Evolutionary conservation across 2,329 filamentous ascomycete genomes (phyloP), one percentile per base, ranked within the genome.

Genomic region (Tolypocladium ovalisporum): DNA sequence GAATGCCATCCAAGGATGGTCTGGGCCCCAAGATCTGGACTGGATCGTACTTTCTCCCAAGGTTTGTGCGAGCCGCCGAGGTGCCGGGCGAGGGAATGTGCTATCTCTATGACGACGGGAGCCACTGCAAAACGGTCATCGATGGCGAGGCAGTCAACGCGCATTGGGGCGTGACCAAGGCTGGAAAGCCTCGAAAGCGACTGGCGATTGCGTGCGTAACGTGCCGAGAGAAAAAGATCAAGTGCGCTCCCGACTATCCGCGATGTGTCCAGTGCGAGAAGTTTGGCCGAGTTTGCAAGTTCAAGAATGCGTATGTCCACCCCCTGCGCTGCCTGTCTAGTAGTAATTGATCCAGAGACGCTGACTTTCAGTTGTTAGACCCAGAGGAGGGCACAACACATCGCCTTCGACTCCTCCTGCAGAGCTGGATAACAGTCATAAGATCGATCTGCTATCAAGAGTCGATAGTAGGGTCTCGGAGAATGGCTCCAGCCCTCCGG

Each of bases 171-270:
- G 85, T 96, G 12, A 96, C 92, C 39, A 96, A 96, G 73, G 91
- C 92, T 2, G 92, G 92, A 17, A 96, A 96, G 75, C 91, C 92
- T 53, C 84, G 92, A 63, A 97, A 97, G 75, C 82, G 92, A 57
- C 79, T 96, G 57, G 91, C 92, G 29, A 91, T 96, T 69, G 90
- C 90, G n/a, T 97, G 92, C 68, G 80, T 96, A 58, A 94, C 90
- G 15, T 97, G 92, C 70, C 84, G 92, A 54, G 91, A 96, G 74
- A 97, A 96, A 83, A 97, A 96, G 79, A 96, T 97, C 75, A 96
- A 96, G 72, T 97, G 92, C 67, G 90, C 96, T 62, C 92, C 91
- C 1, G 90, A 92, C 64, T 87, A 84, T 62, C 89, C 89, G 42
- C 90, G 90, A 64, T 97, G 92, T 65, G 83, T 92, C 56, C 91